These are phyloP conservation scores for Pulveroboletus frians DNA, from an alignment of 768 basidiomycete genomes.

Conservation along the genomic window DNA sequence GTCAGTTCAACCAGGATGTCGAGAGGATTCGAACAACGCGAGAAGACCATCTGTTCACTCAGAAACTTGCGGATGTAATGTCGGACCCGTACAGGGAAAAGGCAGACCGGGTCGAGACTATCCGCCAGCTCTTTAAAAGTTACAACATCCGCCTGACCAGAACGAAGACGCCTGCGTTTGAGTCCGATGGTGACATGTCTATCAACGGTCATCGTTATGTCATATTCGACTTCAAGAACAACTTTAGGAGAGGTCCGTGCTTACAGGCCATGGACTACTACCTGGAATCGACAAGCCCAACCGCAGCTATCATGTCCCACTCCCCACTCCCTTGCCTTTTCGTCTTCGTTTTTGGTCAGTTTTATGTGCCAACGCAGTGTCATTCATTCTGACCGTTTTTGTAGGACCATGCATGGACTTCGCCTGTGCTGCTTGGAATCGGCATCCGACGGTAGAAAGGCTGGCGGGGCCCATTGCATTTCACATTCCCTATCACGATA, in stretches of 20 bases:
- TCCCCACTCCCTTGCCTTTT: constrained; percentile 23
- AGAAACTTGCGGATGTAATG: too few species aligned
- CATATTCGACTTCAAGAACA: constrained; percentile 20
- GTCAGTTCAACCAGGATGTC: too few species aligned
- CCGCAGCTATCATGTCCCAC: not conserved
- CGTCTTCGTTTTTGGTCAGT: constrained; percentile 20
- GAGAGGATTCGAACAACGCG: too few species aligned
- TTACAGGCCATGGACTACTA: constrained; percentile 22
- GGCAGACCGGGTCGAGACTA: too few species aligned
- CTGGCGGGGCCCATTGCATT: constrained; percentile 24
- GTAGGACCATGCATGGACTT: constrained; percentile 23
- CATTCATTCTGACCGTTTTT: too few species aligned
- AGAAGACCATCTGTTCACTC: too few species aligned
- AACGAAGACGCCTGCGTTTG: too few species aligned
- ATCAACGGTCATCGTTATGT: not conserved
- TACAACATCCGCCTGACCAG: too few species aligned
- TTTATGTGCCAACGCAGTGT: too few species aligned
- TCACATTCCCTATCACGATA: constrained; percentile 19
- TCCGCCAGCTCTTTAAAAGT: too few species aligned
- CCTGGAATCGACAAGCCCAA: constrained; percentile 13
- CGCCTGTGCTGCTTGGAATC: constrained; percentile 9
- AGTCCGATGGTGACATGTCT: too few species aligned
- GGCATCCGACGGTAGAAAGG: constrained; percentile 20
- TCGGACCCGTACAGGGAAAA: too few species aligned
- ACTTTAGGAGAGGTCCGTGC: constrained; percentile 23